Evolutionary conservation across 352 stramenopile genomes (phyloP).

Genomic region (Stramenopiles sp.): DNA sequence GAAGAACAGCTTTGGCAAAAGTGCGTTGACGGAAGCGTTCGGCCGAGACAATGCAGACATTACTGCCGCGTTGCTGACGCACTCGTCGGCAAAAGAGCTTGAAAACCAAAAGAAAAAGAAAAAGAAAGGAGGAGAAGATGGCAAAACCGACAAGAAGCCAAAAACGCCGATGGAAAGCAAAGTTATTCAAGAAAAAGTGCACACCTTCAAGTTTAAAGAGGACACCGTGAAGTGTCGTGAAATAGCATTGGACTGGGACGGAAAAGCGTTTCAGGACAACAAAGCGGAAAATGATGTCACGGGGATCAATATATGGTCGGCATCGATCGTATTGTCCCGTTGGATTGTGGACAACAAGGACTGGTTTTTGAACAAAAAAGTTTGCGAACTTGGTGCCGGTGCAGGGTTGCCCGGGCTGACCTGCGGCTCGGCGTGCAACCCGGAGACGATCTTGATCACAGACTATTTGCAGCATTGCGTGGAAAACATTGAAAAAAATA

Average conservation of each 20-base stretch:
- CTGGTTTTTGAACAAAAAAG: constrained; percentile 41
- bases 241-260: constrained; percentile 46
- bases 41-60: constrained; percentile 56
- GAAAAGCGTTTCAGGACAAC: constrained; percentile 43
- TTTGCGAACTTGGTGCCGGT: constrained; percentile 52
- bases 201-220: constrained; percentile 47
- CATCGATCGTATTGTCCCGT: constrained; percentile 49
- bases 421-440: constrained; percentile 46
- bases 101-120: constrained; percentile 15
- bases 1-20: constrained; percentile 50
- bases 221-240: constrained; percentile 46
- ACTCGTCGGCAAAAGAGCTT: constrained; percentile 22
- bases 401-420: constrained; percentile 54
- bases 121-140: constrained; percentile 29
- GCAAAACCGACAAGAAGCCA: constrained; percentile 23
- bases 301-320: constrained; percentile 61
- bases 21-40: constrained; percentile 54
- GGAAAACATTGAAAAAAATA: constrained; percentile 51
- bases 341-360: constrained; percentile 47
- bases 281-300: constrained; percentile 58
- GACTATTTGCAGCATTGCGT: constrained; percentile 56
- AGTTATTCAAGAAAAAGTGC: constrained; percentile 51
- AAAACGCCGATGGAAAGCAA: constrained; percentile 20
- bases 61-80: constrained; percentile 39
- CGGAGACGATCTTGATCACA: constrained; percentile 47